Base-by-base conservation (phyloP, 1,284 basidiomycete species). In the Pascua guehoae region DNA sequence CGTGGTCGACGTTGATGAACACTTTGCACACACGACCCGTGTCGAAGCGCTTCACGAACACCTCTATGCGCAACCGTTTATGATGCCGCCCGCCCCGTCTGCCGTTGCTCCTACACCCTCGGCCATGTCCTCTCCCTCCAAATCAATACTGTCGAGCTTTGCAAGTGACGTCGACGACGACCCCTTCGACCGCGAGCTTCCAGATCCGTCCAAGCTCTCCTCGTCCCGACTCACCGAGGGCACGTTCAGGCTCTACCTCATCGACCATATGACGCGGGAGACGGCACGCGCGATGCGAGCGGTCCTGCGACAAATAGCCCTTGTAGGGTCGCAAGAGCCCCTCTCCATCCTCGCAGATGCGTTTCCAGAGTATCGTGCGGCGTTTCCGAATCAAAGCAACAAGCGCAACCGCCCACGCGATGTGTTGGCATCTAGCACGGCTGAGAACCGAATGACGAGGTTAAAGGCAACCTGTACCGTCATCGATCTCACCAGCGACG, bases 221-320 rank as follows among this genome's bases (percentile, higher is more conserved):
- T 64, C 67, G 11, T 65, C 63, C 7, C 69, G 67, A 16, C 58
- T 74, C 4, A 71, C 67, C 8, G 70, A 71, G 12, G 44, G 44
- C 5, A 74, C 69, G 8, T 75, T 71, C 66, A 68, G 68, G 14
- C 67, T 61, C 42, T 75, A 75, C 52, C 56, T 72, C 12, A 56
- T 70, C n/a, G 71, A 75, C 59, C 57, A 71, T 44, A 67, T 74
- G 59, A 67, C 58, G 7, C 65, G 68, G 10, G 64, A 64, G 39
- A 65, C 57, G 11, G 15, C 24, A 3, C 42, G 24, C 11, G 38
- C 57, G 4, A 56, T 64, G 44, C 17, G 53, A 2, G 14, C 49
- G 2, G 46, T 63, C 12, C 40, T 60, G 8, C 32, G 44, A 2
- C 24, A 32, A 32, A 17, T 16, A 7, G 53, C 55, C 12, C 42